Percentiles rank a stretch among this genome's conserved stretches.
phyloP scores from a whole-genome alignment of 495 filamentous ascomycete species.

The Xylaria grammica region DNA sequence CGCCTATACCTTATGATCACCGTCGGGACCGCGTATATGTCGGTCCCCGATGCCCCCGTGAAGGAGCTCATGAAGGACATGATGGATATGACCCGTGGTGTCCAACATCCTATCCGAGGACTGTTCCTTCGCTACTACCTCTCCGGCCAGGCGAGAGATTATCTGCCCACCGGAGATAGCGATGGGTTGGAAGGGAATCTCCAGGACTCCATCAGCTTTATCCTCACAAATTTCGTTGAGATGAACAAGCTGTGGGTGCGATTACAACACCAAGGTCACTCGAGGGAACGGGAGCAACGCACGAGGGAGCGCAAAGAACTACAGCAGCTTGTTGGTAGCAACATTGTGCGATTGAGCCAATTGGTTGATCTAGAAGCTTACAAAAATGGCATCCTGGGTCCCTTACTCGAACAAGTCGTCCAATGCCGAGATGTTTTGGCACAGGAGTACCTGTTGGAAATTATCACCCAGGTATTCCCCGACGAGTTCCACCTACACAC shows the following conservation, averaged over 20 bases:
- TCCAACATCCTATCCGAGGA: slow-evolving; percentile 94
- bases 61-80: slow-evolving; percentile 99
- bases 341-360: slow-evolving; percentile 92
- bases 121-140: slow-evolving; percentile 96
- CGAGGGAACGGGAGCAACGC: slow-evolving; percentile 87
- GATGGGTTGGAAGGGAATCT: slow-evolving; percentile 97
- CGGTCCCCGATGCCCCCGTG: slow-evolving; percentile 95
- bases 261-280: slow-evolving; percentile 95
- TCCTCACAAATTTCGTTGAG: slow-evolving; percentile 98
- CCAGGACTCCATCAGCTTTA: slow-evolving; percentile 95
- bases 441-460: slow-evolving; percentile 96
- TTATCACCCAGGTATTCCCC: slow-evolving; percentile 98
- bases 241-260: slow-evolving; percentile 99
- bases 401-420: slow-evolving; percentile 93
- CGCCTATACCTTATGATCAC: slow-evolving; percentile 98
- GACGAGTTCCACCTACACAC: slow-evolving; percentile 98
- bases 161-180: slow-evolving; percentile 76
- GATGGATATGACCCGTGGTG: slow-evolving; percentile 99
- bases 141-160: slow-evolving; percentile 89
- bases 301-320: slow-evolving; percentile 95
- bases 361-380: slow-evolving; percentile 93
- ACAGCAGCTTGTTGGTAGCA: slow-evolving; percentile 93
- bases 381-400: slow-evolving; percentile 86
- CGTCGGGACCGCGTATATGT: slow-evolving; percentile 98
- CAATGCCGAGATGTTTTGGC: slow-evolving; percentile 96